A percentile compares a stretch with the other conserved stretches of the same genome.
Evolutionary conservation across 2,329 filamentous ascomycete species (phyloP).

Genomic region (Fusarium sp.): DNA sequence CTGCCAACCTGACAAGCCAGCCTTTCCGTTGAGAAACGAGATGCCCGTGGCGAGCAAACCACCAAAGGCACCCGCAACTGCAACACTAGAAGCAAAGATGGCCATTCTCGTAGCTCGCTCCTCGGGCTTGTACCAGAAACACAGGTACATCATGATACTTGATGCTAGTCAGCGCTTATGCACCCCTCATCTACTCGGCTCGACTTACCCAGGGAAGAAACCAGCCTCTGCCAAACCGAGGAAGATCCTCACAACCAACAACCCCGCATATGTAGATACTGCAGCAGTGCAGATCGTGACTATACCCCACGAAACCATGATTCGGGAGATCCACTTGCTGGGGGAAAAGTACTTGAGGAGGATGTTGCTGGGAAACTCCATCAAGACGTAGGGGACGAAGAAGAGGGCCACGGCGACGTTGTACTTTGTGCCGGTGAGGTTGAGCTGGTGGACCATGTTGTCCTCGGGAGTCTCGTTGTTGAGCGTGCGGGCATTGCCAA

Average conservation of each 20-base stretch:
- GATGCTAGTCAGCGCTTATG: background rate
- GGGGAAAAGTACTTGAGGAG: slow-evolving; percentile 51
- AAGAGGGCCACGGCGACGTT: slow-evolving; percentile 49
- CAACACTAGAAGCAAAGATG: slow-evolving; percentile 68
- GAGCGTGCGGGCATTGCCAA: slow-evolving; percentile 50
- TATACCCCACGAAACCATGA: slow-evolving; percentile 61
- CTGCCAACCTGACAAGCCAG: slow-evolving; percentile 65
- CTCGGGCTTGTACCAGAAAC: slow-evolving; percentile 71
- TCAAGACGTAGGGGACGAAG: slow-evolving; percentile 48
- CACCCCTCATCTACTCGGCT: accelerated
- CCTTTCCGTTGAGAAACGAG: slow-evolving; percentile 58
- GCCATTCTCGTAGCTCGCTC: slow-evolving; percentile 69
- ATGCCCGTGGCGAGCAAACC: slow-evolving; percentile 67
- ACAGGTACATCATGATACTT: slow-evolving; percentile 65
- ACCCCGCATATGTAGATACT: slow-evolving; percentile 58
- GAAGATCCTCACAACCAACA: slow-evolving; percentile 60
- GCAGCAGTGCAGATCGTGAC: slow-evolving; percentile 62
- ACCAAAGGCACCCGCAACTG: slow-evolving; percentile 69
- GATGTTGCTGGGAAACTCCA: slow-evolving; percentile 51
- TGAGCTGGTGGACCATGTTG: slow-evolving; percentile 48
- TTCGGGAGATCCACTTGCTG: slow-evolving; percentile 51
- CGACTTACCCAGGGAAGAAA: slow-evolving; percentile 58
- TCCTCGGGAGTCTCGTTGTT: slow-evolving; percentile 51
- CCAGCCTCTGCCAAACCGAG: slow-evolving; percentile 64
- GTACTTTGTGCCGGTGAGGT: slow-evolving; percentile 48